Evolutionary conservation across 2,329 filamentous ascomycete genomes (phyloP), one percentile per base, ranked within the genome.

Genomic region (Microcyclospora tardicrescens): DNA sequence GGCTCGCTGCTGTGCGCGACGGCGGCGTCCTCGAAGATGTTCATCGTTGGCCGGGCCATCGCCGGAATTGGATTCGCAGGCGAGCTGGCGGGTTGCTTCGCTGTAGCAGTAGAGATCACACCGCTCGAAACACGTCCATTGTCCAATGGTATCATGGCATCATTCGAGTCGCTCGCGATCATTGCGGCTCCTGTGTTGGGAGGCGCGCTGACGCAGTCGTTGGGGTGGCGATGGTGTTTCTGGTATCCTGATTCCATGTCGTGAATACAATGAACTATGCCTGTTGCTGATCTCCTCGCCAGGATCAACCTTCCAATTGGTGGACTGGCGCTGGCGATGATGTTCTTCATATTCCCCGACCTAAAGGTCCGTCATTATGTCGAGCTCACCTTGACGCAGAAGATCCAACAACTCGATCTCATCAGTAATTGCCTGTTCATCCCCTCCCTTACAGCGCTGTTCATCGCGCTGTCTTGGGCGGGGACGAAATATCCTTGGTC

Each of bases 1-100:
- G 72, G 73, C 2, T 73, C 70, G 1, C 41, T 69, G 8, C 53
- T 76, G n/a, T 75, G 69, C 45, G 72, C 16, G 5, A 48, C 55
- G 1, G 52, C 58, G 2, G 47, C 48, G 13, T 54, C 49, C 34
- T 54, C 50, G 11, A 50, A 43, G 8, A 52, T 52, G 1, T 43
- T 63, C 16, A 63, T 63, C 32, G 44, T 61, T 12, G 61, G 61
- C 10, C 42, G 61, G 29, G 52, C 58, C 1, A 53, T 64, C 19
- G 52, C 58, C 14, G 61, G 61, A 2, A 43, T 54, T 27, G 61
- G 61, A n/a, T 58, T 57, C 30, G 60, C 57, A 14, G 61, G 61
- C 5, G 48, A 62, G 10, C 41, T 42, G 13, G 41, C 43, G 28
- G 47, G 47, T 12, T 41, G 33, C 4, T 40, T 46, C 34, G 53